phyloP scores from a whole-genome alignment of 345 rosid species.

The Hibiscus syriacus region DNA sequence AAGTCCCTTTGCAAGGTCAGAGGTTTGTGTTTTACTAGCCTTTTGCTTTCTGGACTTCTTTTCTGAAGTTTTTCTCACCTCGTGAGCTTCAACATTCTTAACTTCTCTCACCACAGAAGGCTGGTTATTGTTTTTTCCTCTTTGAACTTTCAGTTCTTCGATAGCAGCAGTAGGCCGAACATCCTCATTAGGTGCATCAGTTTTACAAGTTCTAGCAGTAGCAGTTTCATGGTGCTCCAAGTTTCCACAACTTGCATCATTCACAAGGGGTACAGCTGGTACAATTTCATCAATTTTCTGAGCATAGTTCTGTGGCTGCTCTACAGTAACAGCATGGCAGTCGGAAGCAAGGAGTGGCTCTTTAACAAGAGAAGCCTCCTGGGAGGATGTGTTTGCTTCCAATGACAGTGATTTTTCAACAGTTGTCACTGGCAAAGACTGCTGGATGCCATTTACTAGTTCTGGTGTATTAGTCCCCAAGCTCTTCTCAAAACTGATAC shows the following conservation, averaged over 20 bases:
- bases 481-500: constrained; percentile 26
- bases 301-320: constrained; percentile 23
- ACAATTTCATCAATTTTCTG: constrained; percentile 25
- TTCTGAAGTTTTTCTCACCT: constrained; percentile 56
- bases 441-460: constrained; percentile 27
- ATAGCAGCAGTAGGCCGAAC: constrained; percentile 20
- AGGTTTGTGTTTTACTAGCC: constrained; percentile 37
- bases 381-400: constrained; percentile 26
- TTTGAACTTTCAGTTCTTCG: constrained; percentile 26
- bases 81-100: constrained; percentile 47
- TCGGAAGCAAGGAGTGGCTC: constrained; percentile 28
- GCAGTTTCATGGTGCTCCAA: constrained; percentile 15
- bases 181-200: constrained; percentile 21
- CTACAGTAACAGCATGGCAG: constrained; percentile 17
- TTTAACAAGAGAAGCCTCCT: constrained; percentile 21
- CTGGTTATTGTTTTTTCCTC: constrained; percentile 27
- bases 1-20: constrained; percentile 50
- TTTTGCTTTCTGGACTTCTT: constrained; percentile 88
- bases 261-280: constrained; percentile 7
- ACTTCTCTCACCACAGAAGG: constrained; percentile 25
- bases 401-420: constrained; percentile 27
- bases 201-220: constrained; percentile 25
- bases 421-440: constrained; percentile 22
- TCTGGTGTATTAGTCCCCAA: constrained; percentile 31
- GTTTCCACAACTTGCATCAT: constrained; percentile 12